These are phyloP conservation scores for Usnea hakonensis DNA, from an alignment of 495 filamentous ascomycete species.

Conservation along the genomic window DNA sequence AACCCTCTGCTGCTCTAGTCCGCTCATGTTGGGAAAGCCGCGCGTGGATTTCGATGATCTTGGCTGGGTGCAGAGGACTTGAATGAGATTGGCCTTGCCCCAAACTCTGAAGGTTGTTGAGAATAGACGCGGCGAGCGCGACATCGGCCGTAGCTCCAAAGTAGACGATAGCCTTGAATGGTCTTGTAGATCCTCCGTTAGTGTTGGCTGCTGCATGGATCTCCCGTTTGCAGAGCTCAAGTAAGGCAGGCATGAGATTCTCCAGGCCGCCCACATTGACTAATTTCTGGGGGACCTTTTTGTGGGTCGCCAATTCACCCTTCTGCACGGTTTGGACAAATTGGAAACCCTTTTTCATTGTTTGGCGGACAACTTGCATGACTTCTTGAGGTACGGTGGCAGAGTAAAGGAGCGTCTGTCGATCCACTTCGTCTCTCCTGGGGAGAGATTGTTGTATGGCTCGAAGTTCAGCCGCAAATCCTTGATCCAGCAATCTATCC, in stretches of 20 bases:
- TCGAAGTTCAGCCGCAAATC: conserved; percentile 72
- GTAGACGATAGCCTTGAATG: conserved; percentile 94
- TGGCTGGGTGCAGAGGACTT: conserved; percentile 40
- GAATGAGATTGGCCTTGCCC: conserved; percentile 22
- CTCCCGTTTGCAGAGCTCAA: conserved; percentile 63
- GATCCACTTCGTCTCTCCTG: conserved; percentile 46
- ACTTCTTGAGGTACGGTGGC: conserved; percentile 85
- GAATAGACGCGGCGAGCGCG: conserved; percentile 50
- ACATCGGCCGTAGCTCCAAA: conserved; percentile 71
- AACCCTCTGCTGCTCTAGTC: conserved; percentile 59
- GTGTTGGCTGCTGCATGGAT: conserved; percentile 28
- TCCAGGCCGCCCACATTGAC: conserved; percentile 58
- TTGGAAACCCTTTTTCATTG: conserved; percentile 66
- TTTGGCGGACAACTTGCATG: conserved; percentile 61
- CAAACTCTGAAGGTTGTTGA: conserved; percentile 44
- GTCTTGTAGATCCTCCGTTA: conserved; percentile 35
- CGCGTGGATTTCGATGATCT: conserved; percentile 67
- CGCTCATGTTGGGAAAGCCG: conserved; percentile 62
- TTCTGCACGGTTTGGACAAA: conserved; percentile 75
- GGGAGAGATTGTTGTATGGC: conserved; percentile 64
- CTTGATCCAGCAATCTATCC: conserved; percentile 82
- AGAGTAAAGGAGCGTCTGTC: conserved; percentile 90
- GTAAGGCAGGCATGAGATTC: conserved; percentile 65
- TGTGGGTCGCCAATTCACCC: conserved; percentile 76
- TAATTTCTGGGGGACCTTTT: conserved; percentile 69